Conservation (phyloP, 495 filamentous ascomycete species). For the Daldinia loculata region DNA sequence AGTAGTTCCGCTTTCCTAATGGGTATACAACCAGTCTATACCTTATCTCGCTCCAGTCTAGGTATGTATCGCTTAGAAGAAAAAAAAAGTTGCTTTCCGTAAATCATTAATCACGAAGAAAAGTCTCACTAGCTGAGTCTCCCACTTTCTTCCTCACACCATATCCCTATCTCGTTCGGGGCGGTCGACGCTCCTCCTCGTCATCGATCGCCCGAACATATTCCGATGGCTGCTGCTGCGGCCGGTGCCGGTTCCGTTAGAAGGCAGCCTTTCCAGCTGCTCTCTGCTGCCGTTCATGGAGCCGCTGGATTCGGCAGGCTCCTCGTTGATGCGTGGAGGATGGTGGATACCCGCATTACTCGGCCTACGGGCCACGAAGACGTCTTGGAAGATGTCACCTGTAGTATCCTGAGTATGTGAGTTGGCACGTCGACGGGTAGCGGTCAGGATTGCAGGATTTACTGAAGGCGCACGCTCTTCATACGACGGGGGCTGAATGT, state of each 20-base stretch:
- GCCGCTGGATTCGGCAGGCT: conserved; percentile 22
- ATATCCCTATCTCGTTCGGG: conserved; percentile 40
- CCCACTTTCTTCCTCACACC: not conserved
- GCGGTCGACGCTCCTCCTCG: conserved; percentile 21
- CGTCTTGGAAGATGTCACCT: conserved; percentile 44
- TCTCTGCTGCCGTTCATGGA: conserved; percentile 18
- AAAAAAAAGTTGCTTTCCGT: not conserved
- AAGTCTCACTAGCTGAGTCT: not conserved
- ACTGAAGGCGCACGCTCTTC: conserved; percentile 30
- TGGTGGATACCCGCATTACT: conserved; percentile 31
- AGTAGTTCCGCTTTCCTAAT: not conserved
- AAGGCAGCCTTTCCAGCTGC: conserved; percentile 26
- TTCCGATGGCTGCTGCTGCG: conserved; percentile 28
- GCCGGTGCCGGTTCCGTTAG: conserved; percentile 25
- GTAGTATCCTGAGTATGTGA: conserved; percentile 33
- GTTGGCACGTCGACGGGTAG: conserved; percentile 43
- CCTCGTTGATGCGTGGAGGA: conserved; percentile 42
- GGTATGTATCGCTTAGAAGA: not conserved
- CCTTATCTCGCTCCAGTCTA: not conserved
- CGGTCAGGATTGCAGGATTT: conserved; percentile 38
- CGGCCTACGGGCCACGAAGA: conserved; percentile 38
- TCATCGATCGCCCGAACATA: conserved; percentile 28
- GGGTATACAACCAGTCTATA: not conserved
- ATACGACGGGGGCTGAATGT: conserved; percentile 48
- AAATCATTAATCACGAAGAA: not conserved